phyloP scores from a whole-genome alignment of 345 rosid genomes.

The Corchorus capsularis region DNA sequence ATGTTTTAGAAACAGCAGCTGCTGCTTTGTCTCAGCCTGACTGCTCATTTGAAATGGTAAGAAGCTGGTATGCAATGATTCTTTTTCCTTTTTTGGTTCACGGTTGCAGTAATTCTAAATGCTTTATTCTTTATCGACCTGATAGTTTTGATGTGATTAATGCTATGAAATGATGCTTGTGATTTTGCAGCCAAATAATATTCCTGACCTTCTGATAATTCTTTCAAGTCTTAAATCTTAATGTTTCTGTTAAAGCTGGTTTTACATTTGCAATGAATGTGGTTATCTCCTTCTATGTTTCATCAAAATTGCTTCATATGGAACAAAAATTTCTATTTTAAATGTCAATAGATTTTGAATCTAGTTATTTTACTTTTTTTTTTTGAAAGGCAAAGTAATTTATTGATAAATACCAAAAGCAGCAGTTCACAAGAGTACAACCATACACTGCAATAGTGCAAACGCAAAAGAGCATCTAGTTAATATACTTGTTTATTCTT shows the following conservation, averaged over 20 bases:
- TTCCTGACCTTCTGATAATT: slow-evolving; percentile 1
- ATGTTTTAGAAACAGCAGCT: slow-evolving; percentile 79
- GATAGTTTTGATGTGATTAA: neutral
- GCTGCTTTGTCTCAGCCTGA: slow-evolving; percentile 73
- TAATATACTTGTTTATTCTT: slow-evolving; percentile 5
- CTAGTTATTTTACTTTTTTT: slow-evolving; percentile 21
- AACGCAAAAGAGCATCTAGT: too few species aligned
- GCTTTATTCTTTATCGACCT: neutral
- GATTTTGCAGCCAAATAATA: neutral
- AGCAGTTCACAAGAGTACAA: too few species aligned
- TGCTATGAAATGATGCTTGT: neutral
- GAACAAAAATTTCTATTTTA: neutral
- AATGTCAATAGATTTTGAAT: neutral
- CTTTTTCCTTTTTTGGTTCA: neutral
- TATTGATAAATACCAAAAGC: too few species aligned
- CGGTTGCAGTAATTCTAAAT: neutral
- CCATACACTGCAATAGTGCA: too few species aligned
- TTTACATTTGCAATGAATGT: neutral
- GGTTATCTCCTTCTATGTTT: neutral
- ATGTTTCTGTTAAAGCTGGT: neutral
- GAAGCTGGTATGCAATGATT: slow-evolving; percentile 19
- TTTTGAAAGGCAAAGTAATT: too few species aligned
- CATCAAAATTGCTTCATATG: slow-evolving; percentile 1
- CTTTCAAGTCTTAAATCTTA: neutral
- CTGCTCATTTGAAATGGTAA: slow-evolving; percentile 85